These are phyloP conservation scores for Mycosphaerella sp. DNA, from an alignment of 2,329 filamentous ascomycete genomes.

Conservation along the genomic window DNA sequence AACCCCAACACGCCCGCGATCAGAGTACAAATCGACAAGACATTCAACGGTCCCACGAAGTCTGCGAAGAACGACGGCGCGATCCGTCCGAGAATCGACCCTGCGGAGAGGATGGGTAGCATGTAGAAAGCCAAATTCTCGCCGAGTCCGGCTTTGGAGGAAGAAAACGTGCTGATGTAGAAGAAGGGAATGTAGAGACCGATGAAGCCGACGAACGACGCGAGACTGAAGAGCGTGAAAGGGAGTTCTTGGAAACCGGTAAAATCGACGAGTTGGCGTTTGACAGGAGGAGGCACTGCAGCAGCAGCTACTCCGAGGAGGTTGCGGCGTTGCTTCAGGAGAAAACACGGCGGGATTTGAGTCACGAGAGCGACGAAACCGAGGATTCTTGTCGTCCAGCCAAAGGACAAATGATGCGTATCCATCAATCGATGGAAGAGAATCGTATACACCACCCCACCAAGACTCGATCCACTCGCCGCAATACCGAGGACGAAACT, in stretches of 20 bases:
- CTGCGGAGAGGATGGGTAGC: constrained; percentile 60
- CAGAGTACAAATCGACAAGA: constrained; percentile 38
- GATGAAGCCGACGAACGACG: constrained; percentile 39
- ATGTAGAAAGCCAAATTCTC: constrained; percentile 57
- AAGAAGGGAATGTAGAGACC: constrained; percentile 46
- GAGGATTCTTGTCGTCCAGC: constrained; percentile 34
- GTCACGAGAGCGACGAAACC: constrained; percentile 45
- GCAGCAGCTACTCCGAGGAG: too few species aligned
- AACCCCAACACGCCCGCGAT: constrained; percentile 23
- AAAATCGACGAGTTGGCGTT: constrained; percentile 17
- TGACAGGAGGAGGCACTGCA: neutral
- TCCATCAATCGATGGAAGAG: constrained; percentile 46
- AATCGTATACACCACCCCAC: constrained; percentile 49
- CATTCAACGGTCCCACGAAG: constrained; percentile 41
- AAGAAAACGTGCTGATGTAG: constrained; percentile 52
- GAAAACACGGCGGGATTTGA: constrained; percentile 34
- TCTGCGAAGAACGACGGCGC: constrained; percentile 43
- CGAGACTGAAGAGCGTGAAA: constrained; percentile 36
- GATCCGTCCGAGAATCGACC: constrained; percentile 43
- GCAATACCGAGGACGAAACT: constrained; percentile 54
- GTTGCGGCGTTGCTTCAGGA: neutral
- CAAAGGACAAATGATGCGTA: constrained; percentile 43
- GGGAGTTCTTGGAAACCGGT: constrained; percentile 33
- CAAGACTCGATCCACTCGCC: constrained; percentile 52
- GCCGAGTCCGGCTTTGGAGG: neutral